Evolutionary conservation across 2,329 filamentous ascomycete species (phyloP).

Genomic region (Aaosphaeria pasadenensis): DNA sequence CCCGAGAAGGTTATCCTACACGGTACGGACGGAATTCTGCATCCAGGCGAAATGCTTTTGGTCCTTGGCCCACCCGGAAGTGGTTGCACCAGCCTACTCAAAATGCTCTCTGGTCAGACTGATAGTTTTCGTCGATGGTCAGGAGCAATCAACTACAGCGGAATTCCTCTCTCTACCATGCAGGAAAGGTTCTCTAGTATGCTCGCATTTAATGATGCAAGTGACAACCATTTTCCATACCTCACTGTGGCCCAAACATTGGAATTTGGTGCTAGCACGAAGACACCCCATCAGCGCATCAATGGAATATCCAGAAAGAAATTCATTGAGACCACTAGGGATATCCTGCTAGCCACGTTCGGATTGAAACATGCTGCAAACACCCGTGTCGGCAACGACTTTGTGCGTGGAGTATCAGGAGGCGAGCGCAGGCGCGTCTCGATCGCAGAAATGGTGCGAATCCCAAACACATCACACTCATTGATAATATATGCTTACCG

Average conservation of each 20-base stretch:
- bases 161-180: slow-evolving; percentile 20
- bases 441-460: slow-evolving; percentile 64
- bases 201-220: slow-evolving; percentile 75
- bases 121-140: slow-evolving; percentile 55
- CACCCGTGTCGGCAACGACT: slow-evolving; percentile 69
- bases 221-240: slow-evolving; percentile 76
- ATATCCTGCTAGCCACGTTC: slow-evolving; percentile 63
- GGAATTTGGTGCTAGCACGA: slow-evolving; percentile 9
- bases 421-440: slow-evolving; percentile 73
- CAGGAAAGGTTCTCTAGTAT: slow-evolving; percentile 66
- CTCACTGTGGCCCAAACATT: slow-evolving; percentile 81
- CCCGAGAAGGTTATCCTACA: slow-evolving; percentile 52
- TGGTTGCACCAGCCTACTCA: slow-evolving; percentile 60
- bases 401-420: slow-evolving; percentile 59
- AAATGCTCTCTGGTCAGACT: slow-evolving; percentile 42
- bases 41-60: slow-evolving; percentile 48
- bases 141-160: slow-evolving; percentile 64
- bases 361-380: slow-evolving; percentile 66
- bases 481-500: background rate
- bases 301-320: slow-evolving; percentile 51
- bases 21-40: slow-evolving; percentile 54
- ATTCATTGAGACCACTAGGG: slow-evolving; percentile 26
- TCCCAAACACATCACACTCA: slow-evolving; percentile 15
- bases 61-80: slow-evolving; percentile 45
- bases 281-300: slow-evolving; percentile 36